A percentile compares a stretch with the other conserved stretches of the same genome.
These are phyloP conservation scores for Golubevia sp. DNA, from an alignment of 1,284 basidiomycete species.

Conservation along the genomic window DNA sequence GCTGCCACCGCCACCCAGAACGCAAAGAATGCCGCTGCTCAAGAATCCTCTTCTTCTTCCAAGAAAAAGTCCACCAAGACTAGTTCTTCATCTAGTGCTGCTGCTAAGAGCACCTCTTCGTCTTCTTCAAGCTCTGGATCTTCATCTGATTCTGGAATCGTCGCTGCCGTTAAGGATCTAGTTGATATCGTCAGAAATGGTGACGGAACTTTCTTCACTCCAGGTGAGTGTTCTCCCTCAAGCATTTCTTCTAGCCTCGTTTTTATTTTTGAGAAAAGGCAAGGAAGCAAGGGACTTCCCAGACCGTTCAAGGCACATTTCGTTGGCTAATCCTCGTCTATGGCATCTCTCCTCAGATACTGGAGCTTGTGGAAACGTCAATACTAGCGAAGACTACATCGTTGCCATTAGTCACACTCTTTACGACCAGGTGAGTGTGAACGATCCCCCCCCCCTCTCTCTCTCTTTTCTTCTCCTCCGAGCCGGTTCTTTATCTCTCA, in stretches of 20 bases:
- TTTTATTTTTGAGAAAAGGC: too few species aligned
- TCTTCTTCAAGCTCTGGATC: neutral
- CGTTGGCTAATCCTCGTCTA: neutral
- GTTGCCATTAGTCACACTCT: neutral
- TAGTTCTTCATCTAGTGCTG: neutral
- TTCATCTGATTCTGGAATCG: neutral
- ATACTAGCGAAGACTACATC: neutral
- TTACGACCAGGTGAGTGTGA: too few species aligned
- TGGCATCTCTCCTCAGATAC: neutral
- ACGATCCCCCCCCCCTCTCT: too few species aligned
- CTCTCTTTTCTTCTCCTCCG: too few species aligned
- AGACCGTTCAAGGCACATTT: too few species aligned
- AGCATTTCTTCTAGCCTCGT: too few species aligned
- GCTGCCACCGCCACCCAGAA: neutral
- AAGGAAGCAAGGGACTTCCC: too few species aligned
- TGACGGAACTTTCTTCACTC: neutral
- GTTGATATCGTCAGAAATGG: neutral
- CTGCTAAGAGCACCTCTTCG: too few species aligned
- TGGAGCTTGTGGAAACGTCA: neutral
- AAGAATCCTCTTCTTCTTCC: too few species aligned
- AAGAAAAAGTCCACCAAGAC: neutral
- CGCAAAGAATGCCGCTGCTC: neutral
- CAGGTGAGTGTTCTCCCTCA: too few species aligned
- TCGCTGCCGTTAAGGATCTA: neutral
- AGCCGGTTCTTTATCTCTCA: too few species aligned